Base-by-base conservation (phyloP, 2,329 filamentous ascomycete genomes). In the Aspergillus puulaauensis region DNA sequence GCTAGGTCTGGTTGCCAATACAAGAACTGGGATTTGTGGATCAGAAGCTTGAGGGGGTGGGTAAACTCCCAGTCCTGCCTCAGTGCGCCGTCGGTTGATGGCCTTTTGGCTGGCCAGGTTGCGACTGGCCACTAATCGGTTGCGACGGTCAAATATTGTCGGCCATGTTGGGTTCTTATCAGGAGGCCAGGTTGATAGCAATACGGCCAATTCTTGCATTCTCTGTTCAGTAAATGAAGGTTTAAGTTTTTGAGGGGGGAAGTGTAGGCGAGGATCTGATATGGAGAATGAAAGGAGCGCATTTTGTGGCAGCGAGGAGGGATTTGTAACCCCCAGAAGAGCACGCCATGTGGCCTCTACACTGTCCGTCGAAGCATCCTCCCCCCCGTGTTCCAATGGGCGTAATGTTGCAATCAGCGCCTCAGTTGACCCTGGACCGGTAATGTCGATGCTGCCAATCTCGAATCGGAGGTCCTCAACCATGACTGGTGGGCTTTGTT, bases 391-490 rank as follows among this genome's bases (percentile, higher is more conserved):
- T 7, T 62, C 40, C 54, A 70, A 63, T 27, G 84, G 83, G 50
- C 82, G 83, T 7, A 98, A 77, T 9, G 90, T 82, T 23, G 87
- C 84, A 11, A 90, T 78, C 2, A 99, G 77, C 2, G 89, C 81
- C 72, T 97, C 92, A 1, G 89, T 91, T 3, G 92, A 90, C 7
- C 85, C 89, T 12, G 93, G 92, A 0, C 88, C 88, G 15, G 80
- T 82, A 39, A 90, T 77, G 57, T 89, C 84, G 61, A 91, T 88
- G 63, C 87, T 90, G 31, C 88, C 88, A 70, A 91, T 82, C 67
- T 90, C 87, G 64, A 87, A 90, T 4, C 88, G 80, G 35, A 90
- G 73, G 68, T 90, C 88, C 66, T 89, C 85, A 14, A 88, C 75
- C 59, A 79, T 80, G 11, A 89, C 80, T 24, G 78, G 74, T n/a